These are phyloP conservation scores for Aspergillus brasiliensis DNA, from an alignment of 2,329 filamentous ascomycete species.

Conservation along the genomic window DNA sequence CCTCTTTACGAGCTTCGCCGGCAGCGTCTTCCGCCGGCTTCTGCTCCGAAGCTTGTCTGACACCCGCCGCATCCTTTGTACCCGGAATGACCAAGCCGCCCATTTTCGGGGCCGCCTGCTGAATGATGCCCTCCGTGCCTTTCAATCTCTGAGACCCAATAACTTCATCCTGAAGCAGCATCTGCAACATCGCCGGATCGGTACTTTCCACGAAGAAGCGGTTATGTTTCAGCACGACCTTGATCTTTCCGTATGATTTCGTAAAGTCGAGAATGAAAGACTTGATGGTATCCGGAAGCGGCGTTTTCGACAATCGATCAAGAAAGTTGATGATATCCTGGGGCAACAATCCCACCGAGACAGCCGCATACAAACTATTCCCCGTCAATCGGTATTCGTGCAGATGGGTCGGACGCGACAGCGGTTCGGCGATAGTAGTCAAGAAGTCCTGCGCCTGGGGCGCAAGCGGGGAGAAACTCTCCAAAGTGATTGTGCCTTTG, in stretches of 20 bases:
- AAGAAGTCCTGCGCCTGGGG: slow-evolving; percentile 89
- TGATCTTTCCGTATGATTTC: slow-evolving; percentile 91
- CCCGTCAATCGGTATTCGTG: slow-evolving; percentile 92
- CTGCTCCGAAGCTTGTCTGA: slow-evolving; percentile 67
- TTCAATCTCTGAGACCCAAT: slow-evolving; percentile 81
- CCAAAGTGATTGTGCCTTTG: slow-evolving; percentile 83
- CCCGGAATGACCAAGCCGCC: slow-evolving; percentile 88
- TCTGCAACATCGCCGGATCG: slow-evolving; percentile 82
- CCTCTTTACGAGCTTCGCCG: slow-evolving; percentile 50
- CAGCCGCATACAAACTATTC: slow-evolving; percentile 91
- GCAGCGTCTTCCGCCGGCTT: slow-evolving; percentile 41
- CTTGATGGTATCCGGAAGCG: slow-evolving; percentile 77
- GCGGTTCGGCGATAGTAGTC: slow-evolving; percentile 91
- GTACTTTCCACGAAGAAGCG: slow-evolving; percentile 92
- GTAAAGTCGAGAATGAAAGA: slow-evolving; percentile 81
- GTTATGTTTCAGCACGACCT: slow-evolving; percentile 91
- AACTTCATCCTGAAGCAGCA: slow-evolving; percentile 77
- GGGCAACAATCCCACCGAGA: slow-evolving; percentile 88
- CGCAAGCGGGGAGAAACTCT: slow-evolving; percentile 89
- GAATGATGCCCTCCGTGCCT: slow-evolving; percentile 70
- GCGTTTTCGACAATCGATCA: slow-evolving; percentile 85
- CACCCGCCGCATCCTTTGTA: slow-evolving; percentile 87
- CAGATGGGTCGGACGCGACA: slow-evolving; percentile 84
- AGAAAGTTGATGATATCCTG: slow-evolving; percentile 88
- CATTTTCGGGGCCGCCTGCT: slow-evolving; percentile 81